phyloP scores from a whole-genome alignment of 2,329 filamentous ascomycete species.

The Arthrobotrys sphaeroides region DNA sequence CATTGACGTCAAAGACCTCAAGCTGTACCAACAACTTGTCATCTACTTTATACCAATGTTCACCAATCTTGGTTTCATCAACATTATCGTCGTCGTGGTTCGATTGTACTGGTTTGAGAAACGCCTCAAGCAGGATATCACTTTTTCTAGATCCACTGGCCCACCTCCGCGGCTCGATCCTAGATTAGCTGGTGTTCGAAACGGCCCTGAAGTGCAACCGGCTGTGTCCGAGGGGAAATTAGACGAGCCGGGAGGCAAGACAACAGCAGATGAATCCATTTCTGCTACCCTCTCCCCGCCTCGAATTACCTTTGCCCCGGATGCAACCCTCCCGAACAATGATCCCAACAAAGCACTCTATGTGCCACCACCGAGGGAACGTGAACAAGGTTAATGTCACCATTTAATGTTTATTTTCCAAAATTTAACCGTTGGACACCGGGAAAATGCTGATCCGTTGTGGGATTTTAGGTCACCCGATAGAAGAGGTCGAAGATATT shows the following conservation, averaged over 20 bases:
- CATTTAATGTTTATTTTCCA: not conserved
- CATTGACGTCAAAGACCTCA: slow-evolving; percentile 71
- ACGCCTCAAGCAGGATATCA: slow-evolving; percentile 78
- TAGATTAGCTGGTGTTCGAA: not conserved
- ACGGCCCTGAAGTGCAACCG: not conserved
- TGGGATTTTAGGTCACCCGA: not conserved
- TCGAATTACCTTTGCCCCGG: not conserved
- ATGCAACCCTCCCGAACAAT: not conserved
- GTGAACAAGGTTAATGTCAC: slow-evolving; percentile 76
- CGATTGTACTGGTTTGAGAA: slow-evolving; percentile 98
- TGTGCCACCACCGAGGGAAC: slow-evolving; percentile 91
- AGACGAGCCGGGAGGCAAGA: not conserved
- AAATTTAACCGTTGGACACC: not conserved
- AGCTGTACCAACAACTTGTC: slow-evolving; percentile 77
- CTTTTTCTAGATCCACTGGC: not conserved
- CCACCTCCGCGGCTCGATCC: not conserved
- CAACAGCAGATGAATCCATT: not conserved
- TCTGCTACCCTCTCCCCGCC: not conserved
- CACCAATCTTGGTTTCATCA: slow-evolving; percentile 83
- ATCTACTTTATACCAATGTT: slow-evolving; percentile 77
- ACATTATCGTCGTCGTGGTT: slow-evolving; percentile 86
- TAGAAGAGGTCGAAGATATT: not conserved
- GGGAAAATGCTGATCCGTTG: not conserved
- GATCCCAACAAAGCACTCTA: slow-evolving; percentile 72
- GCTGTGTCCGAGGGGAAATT: not conserved